phyloP scores from a whole-genome alignment of 768 basidiomycete species.

The Tricholoma sp. region DNA sequence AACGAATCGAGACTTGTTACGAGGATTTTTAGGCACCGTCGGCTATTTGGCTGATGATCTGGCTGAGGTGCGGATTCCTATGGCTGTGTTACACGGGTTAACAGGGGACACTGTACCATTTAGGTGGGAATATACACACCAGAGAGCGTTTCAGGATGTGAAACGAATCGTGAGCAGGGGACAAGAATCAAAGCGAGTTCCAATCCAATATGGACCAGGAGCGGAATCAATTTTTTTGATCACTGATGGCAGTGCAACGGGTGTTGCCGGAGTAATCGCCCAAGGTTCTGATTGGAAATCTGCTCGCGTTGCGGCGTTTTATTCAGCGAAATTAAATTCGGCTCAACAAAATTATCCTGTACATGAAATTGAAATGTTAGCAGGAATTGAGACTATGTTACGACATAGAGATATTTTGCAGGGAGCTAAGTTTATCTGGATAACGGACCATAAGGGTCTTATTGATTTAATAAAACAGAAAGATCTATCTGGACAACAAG shows the following conservation, averaged over 20 bases:
- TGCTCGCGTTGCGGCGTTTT: too few relatives aligned
- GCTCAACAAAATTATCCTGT: too few relatives aligned
- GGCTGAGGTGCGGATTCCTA: too few relatives aligned
- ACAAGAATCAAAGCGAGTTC: constrained; percentile 1
- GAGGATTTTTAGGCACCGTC: too few relatives aligned
- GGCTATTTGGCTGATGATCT: constrained; percentile 17
- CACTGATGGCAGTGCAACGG: too few relatives aligned
- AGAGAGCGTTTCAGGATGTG: constrained; percentile 20
- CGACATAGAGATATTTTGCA: constrained; percentile 13
- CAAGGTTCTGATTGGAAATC: too few relatives aligned
- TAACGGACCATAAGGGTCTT: background rate
- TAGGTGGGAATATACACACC: constrained; percentile 6
- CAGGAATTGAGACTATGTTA: background rate
- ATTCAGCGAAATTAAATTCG: too few relatives aligned
- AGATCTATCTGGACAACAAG: background rate
- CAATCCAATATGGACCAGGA: constrained; percentile 8
- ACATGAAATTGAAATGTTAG: too few relatives aligned
- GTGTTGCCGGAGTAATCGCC: too few relatives aligned
- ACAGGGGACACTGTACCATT: constrained; percentile 8
- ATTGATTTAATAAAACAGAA: background rate
- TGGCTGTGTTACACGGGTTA: constrained; percentile 6
- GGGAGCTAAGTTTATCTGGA: constrained; percentile 13
- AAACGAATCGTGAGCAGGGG: constrained; percentile 10
- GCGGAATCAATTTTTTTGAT: constrained; percentile 11
- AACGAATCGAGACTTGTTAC: too few relatives aligned